A percentile compares a stretch with the other conserved stretches of the same genome.
Conservation (phyloP, 352 stramenopile genomes). For the Phytophthora tentaculata region DNA sequence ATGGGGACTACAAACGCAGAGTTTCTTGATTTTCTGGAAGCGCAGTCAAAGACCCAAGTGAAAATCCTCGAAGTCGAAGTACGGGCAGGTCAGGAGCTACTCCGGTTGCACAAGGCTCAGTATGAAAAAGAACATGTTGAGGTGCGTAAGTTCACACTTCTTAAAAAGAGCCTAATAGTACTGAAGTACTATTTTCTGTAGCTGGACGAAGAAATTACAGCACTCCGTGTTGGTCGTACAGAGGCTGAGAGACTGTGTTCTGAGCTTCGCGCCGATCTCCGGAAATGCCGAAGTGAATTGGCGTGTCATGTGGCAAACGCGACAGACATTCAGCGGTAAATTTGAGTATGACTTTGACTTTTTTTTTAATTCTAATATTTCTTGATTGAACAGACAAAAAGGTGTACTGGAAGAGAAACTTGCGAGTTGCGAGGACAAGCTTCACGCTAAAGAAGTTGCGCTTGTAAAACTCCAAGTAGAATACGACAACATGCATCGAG, state of each 20-base stretch:
- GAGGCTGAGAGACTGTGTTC: slow-evolving; percentile 57
- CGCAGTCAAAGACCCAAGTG: slow-evolving; percentile 46
- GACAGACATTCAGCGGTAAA: slow-evolving; percentile 55
- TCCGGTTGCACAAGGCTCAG: slow-evolving; percentile 62
- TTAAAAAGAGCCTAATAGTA: not conserved
- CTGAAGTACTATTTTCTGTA: slow-evolving; percentile 13
- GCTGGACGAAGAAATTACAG: slow-evolving; percentile 59
- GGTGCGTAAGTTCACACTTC: slow-evolving; percentile 21
- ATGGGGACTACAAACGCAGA: slow-evolving; percentile 28
- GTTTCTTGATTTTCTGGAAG: slow-evolving; percentile 55
- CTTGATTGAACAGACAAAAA: slow-evolving; percentile 47
- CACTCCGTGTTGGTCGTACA: slow-evolving; percentile 40
- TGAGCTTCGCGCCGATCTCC: slow-evolving; percentile 50
- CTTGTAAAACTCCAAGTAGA: slow-evolving; percentile 37
- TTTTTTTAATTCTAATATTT: slow-evolving; percentile 1
- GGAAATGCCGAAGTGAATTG: slow-evolving; percentile 59
- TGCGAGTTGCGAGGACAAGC: slow-evolving; percentile 40
- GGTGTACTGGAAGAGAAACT: slow-evolving; percentile 56
- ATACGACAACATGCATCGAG: slow-evolving; percentile 49
- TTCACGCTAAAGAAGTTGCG: slow-evolving; percentile 45
- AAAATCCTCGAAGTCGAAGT: slow-evolving; percentile 71
- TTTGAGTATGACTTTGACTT: not conserved
- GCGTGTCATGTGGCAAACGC: slow-evolving; percentile 55
- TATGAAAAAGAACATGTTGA: slow-evolving; percentile 54
- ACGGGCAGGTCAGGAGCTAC: slow-evolving; percentile 60